Percentiles rank a stretch among this genome's conserved stretches.
Evolutionary conservation across 441 rosid species (phyloP).

Genomic region (Pelargonium citronellum): DNA sequence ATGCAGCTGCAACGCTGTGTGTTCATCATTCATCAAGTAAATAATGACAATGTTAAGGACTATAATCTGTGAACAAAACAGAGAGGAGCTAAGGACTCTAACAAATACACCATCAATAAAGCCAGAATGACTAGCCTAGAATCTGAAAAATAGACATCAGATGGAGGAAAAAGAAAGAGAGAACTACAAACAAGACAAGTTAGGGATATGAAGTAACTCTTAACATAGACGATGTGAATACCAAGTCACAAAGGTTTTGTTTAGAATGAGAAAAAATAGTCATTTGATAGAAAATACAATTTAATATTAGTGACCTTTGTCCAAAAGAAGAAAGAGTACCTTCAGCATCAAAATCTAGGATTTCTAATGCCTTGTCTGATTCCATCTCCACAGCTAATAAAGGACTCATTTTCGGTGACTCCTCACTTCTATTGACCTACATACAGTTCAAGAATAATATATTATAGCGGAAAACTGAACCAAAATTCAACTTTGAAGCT

Average conservation of each 20-base stretch:
- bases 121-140: not conserved
- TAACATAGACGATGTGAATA: not conserved
- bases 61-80: not conserved
- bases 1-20: not conserved
- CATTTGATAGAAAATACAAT: not conserved
- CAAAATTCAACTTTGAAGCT: not conserved
- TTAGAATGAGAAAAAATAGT: not conserved
- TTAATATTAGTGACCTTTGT: not conserved
- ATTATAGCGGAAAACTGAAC: not conserved
- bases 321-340: not conserved
- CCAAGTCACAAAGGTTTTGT: not conserved
- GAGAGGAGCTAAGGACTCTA: not conserved
- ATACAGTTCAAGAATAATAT: not conserved
- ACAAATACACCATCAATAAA: not conserved
- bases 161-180: not conserved
- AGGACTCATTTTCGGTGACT: not conserved
- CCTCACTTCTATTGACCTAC: slow-evolving; percentile 7
- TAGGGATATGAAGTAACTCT: not conserved
- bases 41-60: too few relatives aligned
- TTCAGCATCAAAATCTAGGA: slow-evolving; percentile 1
- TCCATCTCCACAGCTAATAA: not conserved
- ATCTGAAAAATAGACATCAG: not conserved
- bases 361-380: not conserved
- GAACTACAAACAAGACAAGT: not conserved
- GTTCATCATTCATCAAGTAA: not conserved